Evolutionary conservation across 1,284 basidiomycete genomes (phyloP).

Genomic region (Volvariella surrecta): DNA sequence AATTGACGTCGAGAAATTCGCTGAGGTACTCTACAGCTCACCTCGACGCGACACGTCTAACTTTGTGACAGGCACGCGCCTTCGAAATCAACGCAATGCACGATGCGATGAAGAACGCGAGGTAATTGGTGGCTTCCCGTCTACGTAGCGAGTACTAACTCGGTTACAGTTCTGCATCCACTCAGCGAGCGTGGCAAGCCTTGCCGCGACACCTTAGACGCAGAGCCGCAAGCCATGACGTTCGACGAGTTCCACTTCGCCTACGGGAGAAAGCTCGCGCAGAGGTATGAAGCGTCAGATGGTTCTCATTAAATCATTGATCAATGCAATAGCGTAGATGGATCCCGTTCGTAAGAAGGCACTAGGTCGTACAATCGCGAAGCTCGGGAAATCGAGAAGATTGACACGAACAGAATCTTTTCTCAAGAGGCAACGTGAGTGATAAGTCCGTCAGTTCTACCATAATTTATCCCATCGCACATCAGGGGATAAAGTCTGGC

Average conservation of each 20-base stretch:
- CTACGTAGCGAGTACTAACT: conserved; percentile 4
- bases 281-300: conserved; percentile 54
- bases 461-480: conserved; percentile 7
- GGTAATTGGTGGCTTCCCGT: conserved; percentile 33
- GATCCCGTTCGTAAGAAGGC: conserved; percentile 60
- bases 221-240: conserved; percentile 88
- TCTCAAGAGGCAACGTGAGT: conserved; percentile 59
- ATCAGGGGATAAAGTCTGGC: conserved; percentile 77
- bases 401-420: conserved; percentile 45
- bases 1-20: conserved; percentile 82
- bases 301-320: neutral
- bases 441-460: neutral
- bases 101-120: conserved; percentile 70
- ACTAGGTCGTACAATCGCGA: conserved; percentile 38
- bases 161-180: conserved; percentile 44
- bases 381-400: conserved; percentile 48
- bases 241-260: conserved; percentile 78
- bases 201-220: conserved; percentile 84
- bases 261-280: conserved; percentile 71
- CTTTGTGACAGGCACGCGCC: conserved; percentile 53
- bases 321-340: conserved; percentile 47
- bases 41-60: conserved; percentile 1
- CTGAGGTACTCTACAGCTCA: conserved; percentile 47
- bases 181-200: conserved; percentile 83
- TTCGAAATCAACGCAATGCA: conserved; percentile 89